These are phyloP conservation scores for Cladorrhinum sp. DNA, from an alignment of 2,329 filamentous ascomycete genomes.

Conservation along the genomic window DNA sequence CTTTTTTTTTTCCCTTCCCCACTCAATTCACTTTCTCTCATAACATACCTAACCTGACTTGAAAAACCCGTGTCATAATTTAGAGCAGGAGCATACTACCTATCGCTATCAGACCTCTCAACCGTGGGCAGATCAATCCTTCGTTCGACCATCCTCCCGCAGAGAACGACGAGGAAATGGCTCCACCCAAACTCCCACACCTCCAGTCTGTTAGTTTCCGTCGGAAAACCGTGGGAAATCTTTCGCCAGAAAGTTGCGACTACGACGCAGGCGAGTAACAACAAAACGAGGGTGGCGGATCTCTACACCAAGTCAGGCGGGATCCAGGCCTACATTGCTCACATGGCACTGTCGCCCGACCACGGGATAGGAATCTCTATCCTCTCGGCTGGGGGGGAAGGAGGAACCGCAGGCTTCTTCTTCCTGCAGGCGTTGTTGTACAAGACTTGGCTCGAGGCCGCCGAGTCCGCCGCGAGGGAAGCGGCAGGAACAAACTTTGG, in stretches of 20 bases:
- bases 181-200: slow-evolving; percentile 37
- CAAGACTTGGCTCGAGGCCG: background rate
- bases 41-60: too few relatives aligned
- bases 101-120: slow-evolving; percentile 19
- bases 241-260: slow-evolving; percentile 27
- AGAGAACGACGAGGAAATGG: slow-evolving; percentile 39
- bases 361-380: slow-evolving; percentile 27
- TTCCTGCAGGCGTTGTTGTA: background rate
- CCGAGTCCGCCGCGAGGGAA: background rate
- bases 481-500: background rate
- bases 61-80: too few relatives aligned
- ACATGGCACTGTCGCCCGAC: slow-evolving; percentile 25
- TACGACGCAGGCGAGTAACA: background rate
- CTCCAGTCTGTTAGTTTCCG: slow-evolving; percentile 33
- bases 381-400: slow-evolving; percentile 19
- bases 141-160: slow-evolving; percentile 32
- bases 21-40: background rate
- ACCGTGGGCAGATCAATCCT: slow-evolving; percentile 30
- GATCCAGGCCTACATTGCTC: slow-evolving; percentile 22
- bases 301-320: slow-evolving; percentile 25
- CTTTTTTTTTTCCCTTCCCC: slow-evolving; percentile 12
- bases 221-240: slow-evolving; percentile 46
- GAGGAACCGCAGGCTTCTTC: background rate
- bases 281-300: slow-evolving; percentile 27
- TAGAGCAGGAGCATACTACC: slow-evolving; percentile 34